phyloP scores from a whole-genome alignment of 2,329 filamentous ascomycete genomes.

The Stromatinia cepivora region DNA sequence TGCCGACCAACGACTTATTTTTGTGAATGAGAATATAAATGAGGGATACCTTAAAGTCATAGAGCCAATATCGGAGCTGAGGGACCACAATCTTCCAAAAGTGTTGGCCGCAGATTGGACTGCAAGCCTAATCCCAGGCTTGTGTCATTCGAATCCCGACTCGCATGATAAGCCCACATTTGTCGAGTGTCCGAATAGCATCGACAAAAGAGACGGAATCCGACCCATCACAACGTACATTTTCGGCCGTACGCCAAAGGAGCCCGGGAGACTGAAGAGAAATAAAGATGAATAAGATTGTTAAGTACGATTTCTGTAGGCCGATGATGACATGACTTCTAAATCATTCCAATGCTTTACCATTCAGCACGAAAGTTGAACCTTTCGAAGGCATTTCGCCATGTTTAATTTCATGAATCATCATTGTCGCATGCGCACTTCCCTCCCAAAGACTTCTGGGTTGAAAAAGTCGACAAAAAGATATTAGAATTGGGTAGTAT shows the following conservation, averaged over 20 bases:
- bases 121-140: not conserved
- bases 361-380: not conserved
- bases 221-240: not conserved
- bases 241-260: not conserved
- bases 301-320: not conserved
- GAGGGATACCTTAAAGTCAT: no score
- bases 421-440: not conserved
- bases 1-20: not conserved
- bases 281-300: not conserved
- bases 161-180: accelerated
- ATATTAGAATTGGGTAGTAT: not conserved
- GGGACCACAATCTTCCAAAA: not conserved
- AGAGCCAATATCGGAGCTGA: not conserved
- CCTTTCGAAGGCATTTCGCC: not conserved
- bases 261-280: no score
- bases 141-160: accelerated
- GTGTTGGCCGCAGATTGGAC: not conserved
- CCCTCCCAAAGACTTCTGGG: no score
- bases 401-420: not conserved
- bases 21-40: accelerated
- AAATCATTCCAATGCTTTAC: no score
- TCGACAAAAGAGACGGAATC: no score
- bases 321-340: no score
- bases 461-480: not conserved
- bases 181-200: not conserved